Conservation (phyloP, 306 rosid genomes). For the Cicer yamashitae region DNA sequence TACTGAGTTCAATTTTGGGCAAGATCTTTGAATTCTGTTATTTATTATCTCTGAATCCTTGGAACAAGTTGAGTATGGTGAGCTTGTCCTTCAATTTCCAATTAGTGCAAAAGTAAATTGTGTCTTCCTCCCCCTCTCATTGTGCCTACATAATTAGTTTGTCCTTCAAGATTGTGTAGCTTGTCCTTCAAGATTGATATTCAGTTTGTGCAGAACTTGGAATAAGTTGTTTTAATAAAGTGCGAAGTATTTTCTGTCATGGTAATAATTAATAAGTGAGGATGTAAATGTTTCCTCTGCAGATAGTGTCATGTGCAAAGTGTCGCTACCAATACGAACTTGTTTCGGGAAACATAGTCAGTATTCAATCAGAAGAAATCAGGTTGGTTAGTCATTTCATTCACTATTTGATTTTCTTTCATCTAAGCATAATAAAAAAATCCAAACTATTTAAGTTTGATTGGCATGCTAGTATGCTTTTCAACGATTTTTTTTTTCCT, state of each 20-base stretch:
- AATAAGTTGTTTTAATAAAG: conserved; percentile 11
- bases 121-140: neutral
- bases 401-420: conserved; percentile 34
- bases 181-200: neutral
- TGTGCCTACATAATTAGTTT: neutral
- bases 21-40: conserved; percentile 4
- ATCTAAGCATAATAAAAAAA: conserved; percentile 1
- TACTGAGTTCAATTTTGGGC: neutral
- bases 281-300: conserved; percentile 50
- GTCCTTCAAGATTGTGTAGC: too few relatives aligned
- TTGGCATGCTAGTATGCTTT: conserved; percentile 10
- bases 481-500: neutral
- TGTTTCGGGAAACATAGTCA: conserved; percentile 80
- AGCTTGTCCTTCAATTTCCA: conserved; percentile 28
- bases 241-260: neutral
- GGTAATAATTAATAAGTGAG: conserved; percentile 32
- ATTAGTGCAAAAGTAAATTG: conserved; percentile 7
- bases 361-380: conserved; percentile 92
- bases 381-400: conserved; percentile 64
- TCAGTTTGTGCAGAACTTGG: neutral
- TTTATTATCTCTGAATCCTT: conserved; percentile 8
- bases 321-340: conserved; percentile 94
- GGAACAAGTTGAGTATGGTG: conserved; percentile 27
- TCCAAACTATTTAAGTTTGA: neutral
- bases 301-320: conserved; percentile 89